Evolutionary conservation across 805 yeast species (phyloP).

Genomic region (Yamadazyma akitaensis): DNA sequence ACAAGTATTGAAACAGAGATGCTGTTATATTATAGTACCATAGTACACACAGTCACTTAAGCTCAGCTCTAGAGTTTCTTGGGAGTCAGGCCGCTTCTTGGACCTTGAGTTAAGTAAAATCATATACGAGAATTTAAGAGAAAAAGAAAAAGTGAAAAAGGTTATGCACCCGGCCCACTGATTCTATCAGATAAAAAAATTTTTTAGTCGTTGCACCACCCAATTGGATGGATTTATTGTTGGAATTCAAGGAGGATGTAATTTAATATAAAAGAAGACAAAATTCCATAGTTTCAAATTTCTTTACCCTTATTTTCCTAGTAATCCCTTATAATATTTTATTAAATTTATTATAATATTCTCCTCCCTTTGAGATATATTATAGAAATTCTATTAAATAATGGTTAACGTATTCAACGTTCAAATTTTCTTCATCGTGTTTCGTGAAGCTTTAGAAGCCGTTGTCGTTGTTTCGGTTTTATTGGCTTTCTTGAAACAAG

Average conservation of each 20-base stretch:
- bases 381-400: neutral
- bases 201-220: neutral
- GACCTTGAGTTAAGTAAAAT: no score
- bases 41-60: no score
- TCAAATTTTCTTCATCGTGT: slow-evolving; percentile 81
- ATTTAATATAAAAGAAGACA: neutral
- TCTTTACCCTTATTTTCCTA: slow-evolving; percentile 9
- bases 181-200: slow-evolving; percentile 6
- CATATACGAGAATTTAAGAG: no score
- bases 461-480: slow-evolving; percentile 86
- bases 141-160: no score
- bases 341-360: neutral
- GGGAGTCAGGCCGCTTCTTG: no score
- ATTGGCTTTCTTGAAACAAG: slow-evolving; percentile 86
- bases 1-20: no score
- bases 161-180: neutral
- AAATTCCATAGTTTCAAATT: neutral
- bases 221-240: slow-evolving; percentile 2
- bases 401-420: slow-evolving; percentile 56
- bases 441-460: slow-evolving; percentile 94
- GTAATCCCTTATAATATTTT: slow-evolving; percentile 5
- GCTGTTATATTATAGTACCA: no score
- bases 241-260: neutral
- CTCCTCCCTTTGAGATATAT: neutral
- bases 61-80: no score